Percentiles rank a stretch among this genome's conserved stretches.
These are phyloP conservation scores for Aristolochia contorta DNA, from an alignment of 164 flowering plant species.

Conservation along the genomic window DNA sequence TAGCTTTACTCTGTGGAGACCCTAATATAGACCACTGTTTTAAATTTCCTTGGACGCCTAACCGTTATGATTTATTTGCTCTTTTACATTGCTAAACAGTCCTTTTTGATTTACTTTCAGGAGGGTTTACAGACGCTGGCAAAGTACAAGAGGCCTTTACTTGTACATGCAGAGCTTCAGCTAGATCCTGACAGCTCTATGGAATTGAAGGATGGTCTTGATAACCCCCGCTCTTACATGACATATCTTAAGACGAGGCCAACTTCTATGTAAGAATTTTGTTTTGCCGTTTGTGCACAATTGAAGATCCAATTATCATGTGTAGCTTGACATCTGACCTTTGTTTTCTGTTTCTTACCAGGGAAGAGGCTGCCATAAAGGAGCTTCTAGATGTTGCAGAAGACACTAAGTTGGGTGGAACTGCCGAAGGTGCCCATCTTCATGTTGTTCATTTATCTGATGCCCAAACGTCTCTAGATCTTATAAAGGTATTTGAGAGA, in stretches of 20 bases:
- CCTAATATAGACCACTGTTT: too few relatives aligned
- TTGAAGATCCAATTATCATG: background rate
- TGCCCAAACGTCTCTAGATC: slow-evolving; percentile 64
- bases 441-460: slow-evolving; percentile 96
- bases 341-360: slow-evolving; percentile 13
- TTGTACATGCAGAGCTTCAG: slow-evolving; percentile 86
- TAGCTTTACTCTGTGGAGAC: too few relatives aligned
- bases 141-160: slow-evolving; percentile 78
- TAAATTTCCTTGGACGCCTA: too few relatives aligned
- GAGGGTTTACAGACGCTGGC: slow-evolving; percentile 71
- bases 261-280: slow-evolving; percentile 50
- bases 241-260: slow-evolving; percentile 88
- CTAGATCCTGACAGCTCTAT: slow-evolving; percentile 27
- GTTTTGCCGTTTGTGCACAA: background rate
- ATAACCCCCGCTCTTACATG: slow-evolving; percentile 50
- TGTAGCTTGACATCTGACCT: background rate
- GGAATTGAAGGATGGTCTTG: slow-evolving; percentile 19
- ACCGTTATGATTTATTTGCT: too few relatives aligned
- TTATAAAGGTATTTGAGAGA: slow-evolving; percentile 51
- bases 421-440: slow-evolving; percentile 88
- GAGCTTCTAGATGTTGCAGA: slow-evolving; percentile 55
- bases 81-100: too few relatives aligned
- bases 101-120: slow-evolving; percentile 18
- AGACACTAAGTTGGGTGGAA: slow-evolving; percentile 61
- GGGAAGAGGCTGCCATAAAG: slow-evolving; percentile 92